Conservation (phyloP, 805 yeast genomes). For the Torulaspora gathmanii region DNA sequence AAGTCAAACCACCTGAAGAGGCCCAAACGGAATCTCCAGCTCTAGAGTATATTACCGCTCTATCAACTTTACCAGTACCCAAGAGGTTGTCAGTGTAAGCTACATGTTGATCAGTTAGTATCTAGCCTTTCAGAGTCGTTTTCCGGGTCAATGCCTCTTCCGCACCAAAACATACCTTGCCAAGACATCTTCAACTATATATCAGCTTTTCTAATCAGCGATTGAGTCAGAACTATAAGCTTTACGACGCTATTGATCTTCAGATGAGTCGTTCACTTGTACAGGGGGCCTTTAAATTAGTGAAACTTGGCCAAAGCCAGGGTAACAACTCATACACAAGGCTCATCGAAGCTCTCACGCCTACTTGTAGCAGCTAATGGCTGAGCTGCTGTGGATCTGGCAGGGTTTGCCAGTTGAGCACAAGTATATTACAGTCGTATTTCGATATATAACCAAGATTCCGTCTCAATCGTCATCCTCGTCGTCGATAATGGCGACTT, state of each 20-base stretch:
- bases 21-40: constrained; percentile 98
- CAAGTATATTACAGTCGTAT: constrained; percentile 1
- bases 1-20: constrained; percentile 58
- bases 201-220: background rate
- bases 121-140: background rate
- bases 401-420: background rate
- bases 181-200: constrained; percentile 38
- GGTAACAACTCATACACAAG: background rate
- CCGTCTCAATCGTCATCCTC: constrained; percentile 40
- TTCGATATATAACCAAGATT: background rate
- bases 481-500: constrained; percentile 30
- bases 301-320: background rate
- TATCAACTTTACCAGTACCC: constrained; percentile 82
- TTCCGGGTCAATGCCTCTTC: background rate
- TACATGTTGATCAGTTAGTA: constrained; percentile 27
- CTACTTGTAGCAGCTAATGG: background rate
- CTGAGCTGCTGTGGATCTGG: background rate
- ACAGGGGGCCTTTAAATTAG: background rate
- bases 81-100: constrained; percentile 94
- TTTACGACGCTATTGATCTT: background rate
- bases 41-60: constrained; percentile 87
- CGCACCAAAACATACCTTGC: constrained; percentile 39
- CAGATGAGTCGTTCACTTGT: background rate
- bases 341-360: background rate
- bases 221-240: background rate